Percentiles rank a stretch among this genome's conserved stretches.
These are phyloP conservation scores for Saccharomycopsis synnaedendra DNA, from an alignment of 805 yeast species.

Conservation along the genomic window DNA sequence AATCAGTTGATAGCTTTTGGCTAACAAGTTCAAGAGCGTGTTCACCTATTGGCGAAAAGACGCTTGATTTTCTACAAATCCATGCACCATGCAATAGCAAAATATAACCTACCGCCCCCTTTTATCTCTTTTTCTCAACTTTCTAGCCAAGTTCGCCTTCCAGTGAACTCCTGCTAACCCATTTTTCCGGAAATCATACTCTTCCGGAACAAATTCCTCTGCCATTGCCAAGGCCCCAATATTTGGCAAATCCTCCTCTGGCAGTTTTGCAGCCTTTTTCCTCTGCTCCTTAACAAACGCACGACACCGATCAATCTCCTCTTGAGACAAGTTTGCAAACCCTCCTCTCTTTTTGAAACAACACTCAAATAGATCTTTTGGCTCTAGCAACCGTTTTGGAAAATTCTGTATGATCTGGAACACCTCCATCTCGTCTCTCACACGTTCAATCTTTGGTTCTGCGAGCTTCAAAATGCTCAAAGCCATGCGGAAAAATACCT, in stretches of 20 bases:
- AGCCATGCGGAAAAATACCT: conserved; percentile 72
- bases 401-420: conserved; percentile 79
- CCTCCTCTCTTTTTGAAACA: conserved; percentile 68
- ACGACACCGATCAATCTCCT: conserved; percentile 68
- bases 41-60: too few relatives aligned
- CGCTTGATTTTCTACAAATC: too few relatives aligned
- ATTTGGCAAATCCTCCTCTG: conserved; percentile 17
- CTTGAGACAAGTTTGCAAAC: conserved; percentile 68
- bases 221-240: conserved; percentile 20
- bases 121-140: conserved; percentile 30
- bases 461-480: conserved; percentile 68
- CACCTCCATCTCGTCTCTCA: conserved; percentile 45
- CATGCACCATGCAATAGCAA: too few relatives aligned
- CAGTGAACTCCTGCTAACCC: conserved; percentile 43
- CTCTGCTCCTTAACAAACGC: conserved; percentile 65
- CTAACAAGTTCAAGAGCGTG: too few relatives aligned
- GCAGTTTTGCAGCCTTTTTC: conserved; percentile 20
- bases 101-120: too few relatives aligned
- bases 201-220: conserved; percentile 24
- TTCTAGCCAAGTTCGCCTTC: conserved; percentile 48
- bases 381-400: conserved; percentile 64
- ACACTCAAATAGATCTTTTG: conserved; percentile 55
- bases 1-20: too few relatives aligned
- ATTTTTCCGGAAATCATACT: conserved; percentile 29
- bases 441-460: conserved; percentile 46